Evolutionary conservation across 2,329 filamentous ascomycete species (phyloP), one percentile per base, ranked within the genome.

Genomic region (Curvularia sp.): DNA sequence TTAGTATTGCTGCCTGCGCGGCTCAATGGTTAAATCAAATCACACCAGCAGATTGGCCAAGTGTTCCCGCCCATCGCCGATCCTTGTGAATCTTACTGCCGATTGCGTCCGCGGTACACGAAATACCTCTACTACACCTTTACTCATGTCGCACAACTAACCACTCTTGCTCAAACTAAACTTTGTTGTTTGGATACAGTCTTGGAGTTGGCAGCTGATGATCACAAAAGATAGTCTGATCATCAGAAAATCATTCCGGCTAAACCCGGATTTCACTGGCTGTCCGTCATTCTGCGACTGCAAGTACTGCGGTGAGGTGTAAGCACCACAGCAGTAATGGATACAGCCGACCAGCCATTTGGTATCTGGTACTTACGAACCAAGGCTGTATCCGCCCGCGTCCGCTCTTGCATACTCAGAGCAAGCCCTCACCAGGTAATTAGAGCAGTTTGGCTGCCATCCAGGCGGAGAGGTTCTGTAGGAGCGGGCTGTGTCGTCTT

Each of bases 1-100:
- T 54, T 62, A 55, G 12, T 38, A 55, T 56, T 62, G 48, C 62
- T 57, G 26, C 24, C n/a, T 31, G 41, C 26, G 47, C 54, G 62
- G 59, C 24, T 62, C 54, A 56, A 46, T 46, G 54, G 43, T 38
- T 56, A 57, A 44, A 49, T 20, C 1, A 12, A 38, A 33, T 22
- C 35, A 3, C 22, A 2, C 15, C 26, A 5, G 26, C 5, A 41
- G 26, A 53, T 57, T 53, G 26, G 49, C 22, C 41, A 26, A 33
- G 13, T 8, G 15, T 28, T 9, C n/a, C 9, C 15, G 28, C 42
- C 42, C 55, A 47, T 28, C 9, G 20, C 47, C 38, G 30, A 47
- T 53, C 31, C n/a, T 31, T 24, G 22, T 15, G 20, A 22, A n/a
- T 30, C 43, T 18, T 38, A 18, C 15, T n/a, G 35, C 13, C 35